Evolutionary conservation across 257 asterid genomes (phyloP), one percentile per base, ranked within the genome.

Genomic region (Salvia rosmarinus): DNA sequence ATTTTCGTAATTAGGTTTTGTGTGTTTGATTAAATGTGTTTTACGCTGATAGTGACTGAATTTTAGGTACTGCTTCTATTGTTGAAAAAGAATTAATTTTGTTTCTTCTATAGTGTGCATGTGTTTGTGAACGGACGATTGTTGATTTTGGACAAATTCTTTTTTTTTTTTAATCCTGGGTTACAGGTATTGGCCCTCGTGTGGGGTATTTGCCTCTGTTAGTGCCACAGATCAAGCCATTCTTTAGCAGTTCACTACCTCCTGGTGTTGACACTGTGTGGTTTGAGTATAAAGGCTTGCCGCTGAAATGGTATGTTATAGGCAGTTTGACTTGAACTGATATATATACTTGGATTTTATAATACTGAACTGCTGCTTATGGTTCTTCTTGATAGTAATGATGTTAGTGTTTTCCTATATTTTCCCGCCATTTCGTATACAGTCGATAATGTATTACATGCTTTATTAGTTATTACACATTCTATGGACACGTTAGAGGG

Each of bases 221-320:
- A 78, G 90, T 82, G 37, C 80, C 95, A 59, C 93, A 89, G 78
- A 83, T 91, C 52, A 92, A 87, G 83, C 98, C 99, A 59, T 90
- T 85, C 84, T 92, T 95, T 85, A 87, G 91, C 81, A 80, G 88
- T 75, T 76, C 89, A 50, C 96, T 92, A 70, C 99, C 99, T 56
- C 97, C 99, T 46, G 99, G 98, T 46, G 91, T 77, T 60, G 99
- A 95, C 84, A 94, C 96, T 42, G 91, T 94, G 58, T 94, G 99
- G 99, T 91, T 94, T 74, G 99, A 94, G 80, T 91, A 91, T 86
- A 88, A 85, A 78, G 99, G 98, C 16, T 82, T 94, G 81, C 99
- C 99, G 43, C 95, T 95, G 80, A 95, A 90, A 77, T 95, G 99
- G 99, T 93, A 83, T 47, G 82, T 61, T 34, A 39, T 35, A 14